phyloP scores from a whole-genome alignment of 192 early-diverging fungal species.

The Dissophora ornata region DNA sequence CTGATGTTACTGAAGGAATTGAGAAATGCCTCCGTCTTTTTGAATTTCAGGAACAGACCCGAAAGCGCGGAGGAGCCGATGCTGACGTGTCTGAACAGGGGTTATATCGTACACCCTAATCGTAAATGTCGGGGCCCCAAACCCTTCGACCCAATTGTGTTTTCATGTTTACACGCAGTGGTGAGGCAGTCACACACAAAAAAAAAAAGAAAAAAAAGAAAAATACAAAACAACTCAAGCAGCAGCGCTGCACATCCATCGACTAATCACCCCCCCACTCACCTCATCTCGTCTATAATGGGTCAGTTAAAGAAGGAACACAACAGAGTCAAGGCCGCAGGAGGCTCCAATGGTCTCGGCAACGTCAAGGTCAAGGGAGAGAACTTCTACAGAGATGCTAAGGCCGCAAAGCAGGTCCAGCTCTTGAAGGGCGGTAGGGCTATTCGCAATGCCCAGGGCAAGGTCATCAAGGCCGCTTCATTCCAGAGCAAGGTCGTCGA shows the following conservation, averaged over 20 bases:
- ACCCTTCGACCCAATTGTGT: no score
- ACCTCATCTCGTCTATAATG: slow-evolving; percentile 48
- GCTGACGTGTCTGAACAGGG: no score
- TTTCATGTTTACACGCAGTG: no score
- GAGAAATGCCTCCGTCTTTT: no score
- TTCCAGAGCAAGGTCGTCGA: slow-evolving; percentile 87
- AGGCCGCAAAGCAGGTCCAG: slow-evolving; percentile 91
- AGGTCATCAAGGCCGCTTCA: slow-evolving; percentile 90
- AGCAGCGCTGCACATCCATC: no score
- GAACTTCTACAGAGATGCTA: slow-evolving; percentile 99
- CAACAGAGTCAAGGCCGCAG: slow-evolving; percentile 59
- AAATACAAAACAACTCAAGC: slow-evolving; percentile 15
- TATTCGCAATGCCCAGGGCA: slow-evolving; percentile 85
- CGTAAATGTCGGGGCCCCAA: no score
- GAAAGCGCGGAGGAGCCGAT: no score
- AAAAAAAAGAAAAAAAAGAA: slow-evolving; percentile 20
- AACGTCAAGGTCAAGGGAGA: slow-evolving; percentile 93
- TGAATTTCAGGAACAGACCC: no score
- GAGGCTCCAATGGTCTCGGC: slow-evolving; percentile 59
- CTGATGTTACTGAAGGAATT: neutral
- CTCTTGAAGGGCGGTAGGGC: slow-evolving; percentile 93
- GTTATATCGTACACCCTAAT: no score
- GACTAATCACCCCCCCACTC: slow-evolving; percentile 1
- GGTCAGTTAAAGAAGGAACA: slow-evolving; percentile 74
- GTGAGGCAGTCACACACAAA: slow-evolving; percentile 37